Percentiles rank a stretch among this genome's conserved stretches.
Conservation (phyloP, 2,329 filamentous ascomycete species). For the Colletotrichum destructivum region DNA sequence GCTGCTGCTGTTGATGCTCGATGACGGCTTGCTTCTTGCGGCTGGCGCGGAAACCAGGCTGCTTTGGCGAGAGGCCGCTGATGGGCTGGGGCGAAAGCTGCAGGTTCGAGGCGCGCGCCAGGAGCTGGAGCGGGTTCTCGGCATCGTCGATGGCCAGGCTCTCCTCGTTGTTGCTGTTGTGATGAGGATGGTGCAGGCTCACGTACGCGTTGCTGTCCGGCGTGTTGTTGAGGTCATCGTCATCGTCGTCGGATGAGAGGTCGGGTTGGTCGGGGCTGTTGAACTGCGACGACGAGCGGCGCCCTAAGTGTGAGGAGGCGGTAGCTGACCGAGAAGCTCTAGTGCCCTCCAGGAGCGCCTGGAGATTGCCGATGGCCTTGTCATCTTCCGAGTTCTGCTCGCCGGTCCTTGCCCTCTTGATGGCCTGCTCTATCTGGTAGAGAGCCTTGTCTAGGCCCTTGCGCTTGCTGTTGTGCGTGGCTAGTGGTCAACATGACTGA, state of each 20-base stretch:
- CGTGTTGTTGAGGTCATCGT: conserved; percentile 51
- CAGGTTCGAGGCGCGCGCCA: conserved; percentile 80
- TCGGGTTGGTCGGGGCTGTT: conserved; percentile 47
- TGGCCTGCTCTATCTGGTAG: conserved; percentile 80
- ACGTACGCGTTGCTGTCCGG: conserved; percentile 45
- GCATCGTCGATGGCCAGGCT: conserved; percentile 78
- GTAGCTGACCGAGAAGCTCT: conserved; percentile 39
- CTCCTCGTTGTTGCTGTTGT: conserved; percentile 55
- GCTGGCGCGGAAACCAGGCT: conserved; percentile 31
- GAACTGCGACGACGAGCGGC: conserved; percentile 39
- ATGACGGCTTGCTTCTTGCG: conserved; percentile 43
- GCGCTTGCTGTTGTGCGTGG: conserved; percentile 72
- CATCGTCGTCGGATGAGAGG: conserved; percentile 52
- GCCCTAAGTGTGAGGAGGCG: conserved; percentile 44
- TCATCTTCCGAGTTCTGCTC: conserved; percentile 61
- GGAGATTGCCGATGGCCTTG: conserved; percentile 61
- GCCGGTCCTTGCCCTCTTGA: conserved; percentile 68
- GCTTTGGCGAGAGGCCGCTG: conserved; percentile 43
- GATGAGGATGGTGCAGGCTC: conserved; percentile 41
- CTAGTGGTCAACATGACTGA: conserved; percentile 5
- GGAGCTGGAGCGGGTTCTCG: conserved; percentile 81
- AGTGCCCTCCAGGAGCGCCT: conserved; percentile 55
- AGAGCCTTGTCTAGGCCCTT: conserved; percentile 82
- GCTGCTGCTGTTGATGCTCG: too few relatives aligned
- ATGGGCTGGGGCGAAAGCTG: conserved; percentile 63